Conservation (phyloP, 1,284 basidiomycete species). For the Irpex rosettiformis region DNA sequence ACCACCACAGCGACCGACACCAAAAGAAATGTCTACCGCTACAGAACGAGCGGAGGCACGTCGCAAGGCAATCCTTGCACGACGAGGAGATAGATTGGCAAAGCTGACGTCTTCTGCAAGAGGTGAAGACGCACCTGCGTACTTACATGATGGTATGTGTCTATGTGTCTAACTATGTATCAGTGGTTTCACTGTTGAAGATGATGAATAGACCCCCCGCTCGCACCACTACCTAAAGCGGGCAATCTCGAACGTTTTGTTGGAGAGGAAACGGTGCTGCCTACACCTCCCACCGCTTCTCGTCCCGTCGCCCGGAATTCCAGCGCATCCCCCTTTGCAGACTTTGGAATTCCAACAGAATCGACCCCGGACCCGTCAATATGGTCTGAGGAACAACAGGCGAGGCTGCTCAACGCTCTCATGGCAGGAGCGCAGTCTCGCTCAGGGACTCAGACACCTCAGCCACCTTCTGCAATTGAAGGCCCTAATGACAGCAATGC, state of each 20-base stretch:
- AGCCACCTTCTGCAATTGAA: neutral
- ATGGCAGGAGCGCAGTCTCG: slow-evolving; percentile 35
- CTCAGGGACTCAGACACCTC: slow-evolving; percentile 11
- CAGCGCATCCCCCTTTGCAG: slow-evolving; percentile 14
- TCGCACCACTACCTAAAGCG: slow-evolving; percentile 31
- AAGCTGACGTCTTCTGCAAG: slow-evolving; percentile 73
- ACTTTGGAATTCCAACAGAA: slow-evolving; percentile 9
- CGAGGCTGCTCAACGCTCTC: slow-evolving; percentile 60
- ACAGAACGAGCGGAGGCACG: slow-evolving; percentile 70
- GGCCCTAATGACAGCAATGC: neutral
- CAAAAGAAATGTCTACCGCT: slow-evolving; percentile 37
- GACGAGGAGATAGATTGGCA: slow-evolving; percentile 67
- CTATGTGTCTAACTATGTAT: neutral
- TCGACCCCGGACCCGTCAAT: slow-evolving; percentile 43
- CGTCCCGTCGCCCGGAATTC: slow-evolving; percentile 18
- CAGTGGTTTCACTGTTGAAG: neutral
- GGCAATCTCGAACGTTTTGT: slow-evolving; percentile 46
- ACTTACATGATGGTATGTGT: slow-evolving; percentile 49
- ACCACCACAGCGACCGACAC: slow-evolving; percentile 13
- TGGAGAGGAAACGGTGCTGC: slow-evolving; percentile 56
- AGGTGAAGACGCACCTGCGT: slow-evolving; percentile 65
- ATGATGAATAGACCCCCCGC: slow-evolving; percentile 37
- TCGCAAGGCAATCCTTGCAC: slow-evolving; percentile 65
- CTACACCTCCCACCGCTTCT: slow-evolving; percentile 35
- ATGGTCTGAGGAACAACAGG: slow-evolving; percentile 65